Evolutionary conservation across 1,139 yeast species (phyloP).

Genomic region (Spencermartinsiella ligniputridi): DNA sequence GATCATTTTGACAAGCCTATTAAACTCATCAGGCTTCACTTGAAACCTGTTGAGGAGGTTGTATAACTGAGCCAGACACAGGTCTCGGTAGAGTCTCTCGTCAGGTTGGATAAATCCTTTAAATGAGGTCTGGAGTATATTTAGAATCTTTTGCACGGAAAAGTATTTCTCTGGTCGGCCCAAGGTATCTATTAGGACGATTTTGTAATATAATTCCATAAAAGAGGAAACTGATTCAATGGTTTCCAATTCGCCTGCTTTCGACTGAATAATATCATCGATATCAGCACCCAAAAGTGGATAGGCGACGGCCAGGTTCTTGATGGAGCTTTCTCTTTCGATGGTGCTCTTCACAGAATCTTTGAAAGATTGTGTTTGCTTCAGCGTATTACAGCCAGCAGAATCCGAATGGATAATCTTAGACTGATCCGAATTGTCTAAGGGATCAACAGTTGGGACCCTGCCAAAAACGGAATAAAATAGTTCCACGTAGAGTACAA

Average conservation of each 20-base stretch:
- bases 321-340: not conserved
- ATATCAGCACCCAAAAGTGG: not conserved
- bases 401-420: not conserved
- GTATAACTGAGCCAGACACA: not conserved
- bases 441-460: not conserved
- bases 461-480: not conserved
- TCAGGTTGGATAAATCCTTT: not conserved
- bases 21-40: not conserved
- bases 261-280: not conserved
- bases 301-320: not conserved
- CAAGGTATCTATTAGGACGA: not conserved
- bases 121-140: not conserved
- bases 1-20: conserved; percentile 2
- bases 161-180: not conserved
- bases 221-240: not conserved
- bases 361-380: not conserved
- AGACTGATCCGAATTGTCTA: not conserved
- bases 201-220: not conserved
- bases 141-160: not conserved
- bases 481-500: not conserved
- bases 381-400: not conserved
- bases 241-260: not conserved
- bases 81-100: not conserved
- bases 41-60: not conserved
- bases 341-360: not conserved